Conservation (phyloP, 768 basidiomycete genomes). For the Lactifluus echinatus region DNA sequence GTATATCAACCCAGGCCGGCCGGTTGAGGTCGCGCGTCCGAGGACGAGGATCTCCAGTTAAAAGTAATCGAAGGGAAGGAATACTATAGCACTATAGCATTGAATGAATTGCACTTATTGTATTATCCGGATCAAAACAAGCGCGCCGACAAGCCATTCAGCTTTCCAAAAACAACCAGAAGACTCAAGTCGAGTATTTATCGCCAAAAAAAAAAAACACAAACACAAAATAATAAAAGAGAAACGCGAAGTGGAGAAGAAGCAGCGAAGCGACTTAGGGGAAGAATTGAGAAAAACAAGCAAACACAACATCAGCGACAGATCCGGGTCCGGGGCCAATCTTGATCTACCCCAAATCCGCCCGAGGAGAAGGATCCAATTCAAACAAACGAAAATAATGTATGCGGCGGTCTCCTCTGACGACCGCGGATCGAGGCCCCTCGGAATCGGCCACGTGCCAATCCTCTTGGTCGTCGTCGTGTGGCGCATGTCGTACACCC, state of each 20-base stretch:
- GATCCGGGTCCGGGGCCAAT: neutral
- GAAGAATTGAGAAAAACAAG: neutral
- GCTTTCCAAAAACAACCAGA: neutral
- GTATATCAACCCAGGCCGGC: neutral
- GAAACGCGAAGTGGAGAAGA: neutral
- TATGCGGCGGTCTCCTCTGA: neutral
- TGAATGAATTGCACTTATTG: neutral
- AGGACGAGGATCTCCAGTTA: neutral
- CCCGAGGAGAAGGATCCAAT: neutral
- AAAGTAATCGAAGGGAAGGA: neutral
- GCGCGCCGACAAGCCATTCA: neutral
- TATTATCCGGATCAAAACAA: neutral
- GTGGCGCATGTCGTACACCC: neutral
- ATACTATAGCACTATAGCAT: too few species aligned
- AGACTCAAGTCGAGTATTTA: neutral
- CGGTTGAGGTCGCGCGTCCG: neutral
- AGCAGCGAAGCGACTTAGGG: neutral
- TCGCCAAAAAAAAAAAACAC: neutral
- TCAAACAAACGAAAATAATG: neutral
- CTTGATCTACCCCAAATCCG: neutral
- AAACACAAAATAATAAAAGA: neutral
- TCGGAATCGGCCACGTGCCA: conserved; percentile 3
- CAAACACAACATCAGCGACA: neutral
- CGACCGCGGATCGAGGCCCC: neutral
- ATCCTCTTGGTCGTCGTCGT: neutral